Evolutionary conservation across 2,329 filamentous ascomycete species (phyloP), one percentile per base, ranked within the genome.

Genomic region (Clonostachys solani): DNA sequence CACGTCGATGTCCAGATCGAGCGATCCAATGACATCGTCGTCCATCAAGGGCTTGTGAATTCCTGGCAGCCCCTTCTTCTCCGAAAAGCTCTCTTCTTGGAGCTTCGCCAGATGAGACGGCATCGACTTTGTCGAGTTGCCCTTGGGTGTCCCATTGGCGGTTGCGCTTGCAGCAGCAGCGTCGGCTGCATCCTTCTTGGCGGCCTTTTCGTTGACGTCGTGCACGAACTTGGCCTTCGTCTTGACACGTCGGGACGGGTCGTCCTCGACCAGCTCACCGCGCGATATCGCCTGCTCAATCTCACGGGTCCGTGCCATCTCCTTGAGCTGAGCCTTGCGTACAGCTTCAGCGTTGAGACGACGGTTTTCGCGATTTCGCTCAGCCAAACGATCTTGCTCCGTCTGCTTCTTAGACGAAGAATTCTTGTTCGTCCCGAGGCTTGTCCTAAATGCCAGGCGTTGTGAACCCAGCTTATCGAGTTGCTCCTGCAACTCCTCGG

Each of bases 1-100:
- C 57, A 96, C 84, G 56, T 97, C 92, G 62, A 97, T 90, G 29
- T 90, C 92, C 57, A 97, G 71, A 63, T 97, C 94, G 72, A 97
- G 73, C 23, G 84, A 80, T 2, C 87, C 91, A 65, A 97, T 92
- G 47, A 96, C 87, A 60, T 97, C 94, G 61, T 97, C 94, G 52
- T 96, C 92, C 74, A 87, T 86, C 48, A 91, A 80, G 33, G 86
- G 84, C 68, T 88, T 84, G 60, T 92, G 88, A 43, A 90, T 87
- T 12, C 83, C 83, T 4, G 81, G 77, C 50, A 84, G 66, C 12
- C 78, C 78, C 57, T 79, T 82, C 66, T 79, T 81, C 55, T 83
- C 76, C 49, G 67, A 67, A 51, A 72, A 71, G 57, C 73, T 73
- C 65, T 75, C 74, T 52, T 73, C 68, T 60, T 74, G 75, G 53